Evolutionary conservation across 257 asterid genomes (phyloP).

Genomic region (Ligustrum vulgare): DNA sequence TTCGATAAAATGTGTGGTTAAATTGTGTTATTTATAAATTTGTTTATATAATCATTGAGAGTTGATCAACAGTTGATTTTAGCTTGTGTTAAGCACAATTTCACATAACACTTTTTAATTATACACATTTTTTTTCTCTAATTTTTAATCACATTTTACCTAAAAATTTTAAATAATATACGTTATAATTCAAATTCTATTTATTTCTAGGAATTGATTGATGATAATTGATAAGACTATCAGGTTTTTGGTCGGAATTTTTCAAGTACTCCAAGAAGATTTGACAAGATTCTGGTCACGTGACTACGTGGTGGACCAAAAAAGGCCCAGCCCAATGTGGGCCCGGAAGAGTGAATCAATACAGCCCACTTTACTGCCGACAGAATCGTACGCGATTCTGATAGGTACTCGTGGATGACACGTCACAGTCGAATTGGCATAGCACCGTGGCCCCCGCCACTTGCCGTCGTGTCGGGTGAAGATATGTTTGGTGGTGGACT

Average conservation of each 20-base stretch:
- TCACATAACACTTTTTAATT: no score
- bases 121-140: no score
- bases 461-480: background rate
- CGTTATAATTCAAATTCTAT: no score
- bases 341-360: background rate
- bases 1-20: no score
- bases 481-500: background rate
- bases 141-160: no score
- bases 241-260: slow-evolving; percentile 20
- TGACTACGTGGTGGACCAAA: slow-evolving; percentile 10
- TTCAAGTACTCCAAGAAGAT: slow-evolving; percentile 19
- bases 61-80: no score
- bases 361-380: slow-evolving; percentile 6
- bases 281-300: slow-evolving; percentile 18
- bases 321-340: background rate
- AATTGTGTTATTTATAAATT: no score
- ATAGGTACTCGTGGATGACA: background rate
- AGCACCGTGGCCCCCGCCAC: background rate
- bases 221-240: no score
- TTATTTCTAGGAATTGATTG: no score
- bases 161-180: no score
- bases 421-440: background rate
- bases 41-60: no score
- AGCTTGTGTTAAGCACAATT: no score
- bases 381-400: background rate